Conservation (phyloP, 352 stramenopile genomes). For the Pythium volutum region DNA sequence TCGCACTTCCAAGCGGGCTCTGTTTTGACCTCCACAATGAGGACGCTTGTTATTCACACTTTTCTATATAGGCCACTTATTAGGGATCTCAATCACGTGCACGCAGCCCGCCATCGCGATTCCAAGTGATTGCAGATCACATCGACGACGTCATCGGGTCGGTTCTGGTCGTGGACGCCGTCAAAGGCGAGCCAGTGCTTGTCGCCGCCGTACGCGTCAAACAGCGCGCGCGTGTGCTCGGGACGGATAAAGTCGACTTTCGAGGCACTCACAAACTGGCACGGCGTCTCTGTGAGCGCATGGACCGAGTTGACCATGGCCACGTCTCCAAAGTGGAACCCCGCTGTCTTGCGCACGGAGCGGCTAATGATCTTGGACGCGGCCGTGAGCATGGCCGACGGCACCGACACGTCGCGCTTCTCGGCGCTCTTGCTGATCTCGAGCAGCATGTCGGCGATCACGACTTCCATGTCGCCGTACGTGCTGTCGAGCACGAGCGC, state of each 20-base stretch:
- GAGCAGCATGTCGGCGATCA: slow-evolving; percentile 70
- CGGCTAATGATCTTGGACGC: slow-evolving; percentile 65
- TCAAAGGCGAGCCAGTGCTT: slow-evolving; percentile 60
- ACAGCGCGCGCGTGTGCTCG: slow-evolving; percentile 48
- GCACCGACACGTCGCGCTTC: slow-evolving; percentile 64
- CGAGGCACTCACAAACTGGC: slow-evolving; percentile 61
- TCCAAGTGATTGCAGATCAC: slow-evolving; percentile 22
- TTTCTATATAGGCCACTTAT: slow-evolving; percentile 16
- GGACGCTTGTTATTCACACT: neutral
- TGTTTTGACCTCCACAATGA: neutral
- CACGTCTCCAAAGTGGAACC: slow-evolving; percentile 55
- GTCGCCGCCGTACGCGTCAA: slow-evolving; percentile 49
- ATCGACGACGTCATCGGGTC: slow-evolving; percentile 44
- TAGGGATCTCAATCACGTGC: neutral
- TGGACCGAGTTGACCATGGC: slow-evolving; percentile 41
- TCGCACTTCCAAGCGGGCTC: neutral
- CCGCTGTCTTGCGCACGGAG: slow-evolving; percentile 61
- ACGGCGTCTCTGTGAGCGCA: slow-evolving; percentile 39
- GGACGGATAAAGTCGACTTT: slow-evolving; percentile 78
- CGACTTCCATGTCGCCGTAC: slow-evolving; percentile 74
- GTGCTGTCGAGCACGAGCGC: slow-evolving; percentile 54
- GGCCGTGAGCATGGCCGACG: slow-evolving; percentile 55
- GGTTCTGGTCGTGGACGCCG: slow-evolving; percentile 62
- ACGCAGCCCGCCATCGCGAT: slow-evolving; percentile 5
- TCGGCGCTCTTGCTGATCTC: slow-evolving; percentile 71